Conservation (phyloP, 768 basidiomycete species). For the Suillus lakei region DNA sequence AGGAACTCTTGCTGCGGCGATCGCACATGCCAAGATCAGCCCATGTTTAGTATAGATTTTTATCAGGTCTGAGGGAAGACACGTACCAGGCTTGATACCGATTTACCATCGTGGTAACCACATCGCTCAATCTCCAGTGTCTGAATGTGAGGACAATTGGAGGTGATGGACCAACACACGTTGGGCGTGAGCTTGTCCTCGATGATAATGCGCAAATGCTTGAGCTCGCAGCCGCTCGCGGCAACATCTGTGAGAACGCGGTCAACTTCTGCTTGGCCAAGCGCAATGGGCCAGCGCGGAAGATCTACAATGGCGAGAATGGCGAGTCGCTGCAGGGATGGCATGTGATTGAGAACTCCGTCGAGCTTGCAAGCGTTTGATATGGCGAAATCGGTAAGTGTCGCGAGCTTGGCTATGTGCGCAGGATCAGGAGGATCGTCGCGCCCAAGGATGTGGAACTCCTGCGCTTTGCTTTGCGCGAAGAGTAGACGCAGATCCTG, state of each 20-base stretch:
- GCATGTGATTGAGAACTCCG: slow-evolving; percentile 34
- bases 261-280: slow-evolving; percentile 38
- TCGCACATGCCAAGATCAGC: slow-evolving; percentile 35
- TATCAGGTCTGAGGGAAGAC: slow-evolving; percentile 21
- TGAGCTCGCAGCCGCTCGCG: slow-evolving; percentile 36
- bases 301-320: slow-evolving; percentile 40
- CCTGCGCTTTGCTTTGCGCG: slow-evolving; percentile 30
- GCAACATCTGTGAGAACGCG: slow-evolving; percentile 32
- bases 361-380: slow-evolving; percentile 39
- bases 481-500: slow-evolving; percentile 38
- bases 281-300: slow-evolving; percentile 41
- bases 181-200: slow-evolving; percentile 40
- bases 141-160: slow-evolving; percentile 36
- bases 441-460: slow-evolving; percentile 32
- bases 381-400: slow-evolving; percentile 38
- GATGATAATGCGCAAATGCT: slow-evolving; percentile 39
- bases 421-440: slow-evolving; percentile 21
- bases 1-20: slow-evolving; percentile 40
- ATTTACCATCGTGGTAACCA: slow-evolving; percentile 43
- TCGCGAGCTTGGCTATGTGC: slow-evolving; percentile 35
- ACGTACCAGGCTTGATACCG: slow-evolving; percentile 40
- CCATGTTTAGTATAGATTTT: slow-evolving; percentile 16
- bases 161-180: slow-evolving; percentile 34
- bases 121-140: slow-evolving; percentile 39
- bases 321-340: slow-evolving; percentile 33